phyloP scores from a whole-genome alignment of 257 asterid genomes.

The Ehretia macrophylla region DNA sequence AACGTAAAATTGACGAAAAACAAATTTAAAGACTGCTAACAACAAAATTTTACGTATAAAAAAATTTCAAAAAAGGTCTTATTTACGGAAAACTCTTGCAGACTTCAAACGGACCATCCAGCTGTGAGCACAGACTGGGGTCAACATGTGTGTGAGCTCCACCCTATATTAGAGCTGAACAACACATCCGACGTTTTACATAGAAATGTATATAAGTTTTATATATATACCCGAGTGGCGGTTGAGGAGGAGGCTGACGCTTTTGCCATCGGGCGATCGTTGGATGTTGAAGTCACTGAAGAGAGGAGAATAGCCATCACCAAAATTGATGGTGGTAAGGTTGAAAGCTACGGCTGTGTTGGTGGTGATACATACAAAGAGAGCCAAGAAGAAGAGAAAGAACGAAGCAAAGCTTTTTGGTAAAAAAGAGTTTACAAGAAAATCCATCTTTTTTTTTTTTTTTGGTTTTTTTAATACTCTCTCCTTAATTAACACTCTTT shows the following conservation, averaged over 20 bases:
- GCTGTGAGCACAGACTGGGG: no score
- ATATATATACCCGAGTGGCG: constrained; percentile 52
- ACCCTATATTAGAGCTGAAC: no score
- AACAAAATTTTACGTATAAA: no score
- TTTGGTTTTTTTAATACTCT: not conserved
- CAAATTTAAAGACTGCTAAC: no score
- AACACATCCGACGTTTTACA: no score
- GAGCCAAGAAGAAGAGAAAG: constrained; percentile 12
- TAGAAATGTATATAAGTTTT: no score
- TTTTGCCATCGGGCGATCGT: constrained; percentile 45
- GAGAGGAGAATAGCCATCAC: constrained; percentile 61
- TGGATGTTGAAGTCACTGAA: constrained; percentile 74
- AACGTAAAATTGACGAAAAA: not conserved
- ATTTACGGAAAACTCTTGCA: no score
- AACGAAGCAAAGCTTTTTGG: constrained; percentile 16
- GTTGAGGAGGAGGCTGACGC: constrained; percentile 73
- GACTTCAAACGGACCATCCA: no score
- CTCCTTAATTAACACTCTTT: constrained; percentile 5
- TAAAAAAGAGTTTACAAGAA: constrained; percentile 12
- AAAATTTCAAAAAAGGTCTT: no score
- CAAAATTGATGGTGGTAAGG: constrained; percentile 48
- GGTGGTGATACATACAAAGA: constrained; percentile 18
- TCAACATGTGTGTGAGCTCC: no score
- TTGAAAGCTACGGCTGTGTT: constrained; percentile 33
- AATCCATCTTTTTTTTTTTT: constrained; percentile 11